Evolutionary conservation across 768 basidiomycete species (phyloP), one percentile per base, ranked within the genome.

Genomic region (Tricholoma sp.): DNA sequence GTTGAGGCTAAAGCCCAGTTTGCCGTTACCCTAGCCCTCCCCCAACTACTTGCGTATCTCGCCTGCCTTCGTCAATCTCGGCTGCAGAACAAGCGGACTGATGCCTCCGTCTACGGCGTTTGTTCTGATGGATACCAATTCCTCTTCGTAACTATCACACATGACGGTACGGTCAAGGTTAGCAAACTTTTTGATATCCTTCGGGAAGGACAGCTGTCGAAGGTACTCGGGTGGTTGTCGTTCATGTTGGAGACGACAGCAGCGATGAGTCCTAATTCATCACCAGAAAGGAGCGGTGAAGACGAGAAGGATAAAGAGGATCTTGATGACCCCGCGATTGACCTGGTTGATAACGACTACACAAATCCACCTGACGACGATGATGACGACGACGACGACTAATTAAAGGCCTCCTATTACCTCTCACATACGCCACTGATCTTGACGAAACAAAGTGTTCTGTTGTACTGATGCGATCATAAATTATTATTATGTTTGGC

Each of bases 21-120:
- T 49, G 24, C 14, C 27, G 27, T 29, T 49, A 49, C 10, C 47
- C 16, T 49, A 29, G 47, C 47, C 47, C 47, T 49, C 47, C 47
- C 27, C 47, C 47, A 49, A 49, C 47, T 49, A 49, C 47, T 49
- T 29, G n/a, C 27, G 47, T 49, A 49, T 49, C 47, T 49, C 14
- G 27, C 47, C 21, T 49, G 47, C 47, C 47, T 49, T 49, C 27
- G 47, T 29, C 47, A 49, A 24, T 49, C 47, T 49, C 27, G 47
- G 47, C 47, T 49, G 12, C 47, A 49, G 47, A 24, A 49, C 47
- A 49, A 29, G 24, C 24, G 46, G 46, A 47, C 46, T 27, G 46
- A 47, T 47, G 46, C 47, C 47, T 49, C 47, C 27, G 27, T 49
- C 47, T 49, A 49, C 27, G 27, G 27, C 8, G 27, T 49, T 49